A percentile compares a stretch with the other conserved stretches of the same genome.
phyloP scores from a whole-genome alignment of 2,329 filamentous ascomycete species.

The Sporothrix inflata region DNA sequence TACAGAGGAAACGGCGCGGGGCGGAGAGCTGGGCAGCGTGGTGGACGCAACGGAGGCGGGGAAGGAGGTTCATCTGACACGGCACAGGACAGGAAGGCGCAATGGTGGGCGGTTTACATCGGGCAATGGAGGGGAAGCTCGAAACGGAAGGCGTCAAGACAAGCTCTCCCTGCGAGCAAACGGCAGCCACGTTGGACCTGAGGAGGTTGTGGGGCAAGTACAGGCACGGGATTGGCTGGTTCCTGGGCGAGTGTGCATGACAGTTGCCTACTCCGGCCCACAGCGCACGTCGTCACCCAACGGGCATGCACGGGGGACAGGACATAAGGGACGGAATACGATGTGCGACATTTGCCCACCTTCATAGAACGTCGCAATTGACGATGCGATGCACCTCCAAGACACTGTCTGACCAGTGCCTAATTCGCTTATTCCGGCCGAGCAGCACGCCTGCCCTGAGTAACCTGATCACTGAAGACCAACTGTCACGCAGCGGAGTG shows the following conservation, averaged over 20 bases:
- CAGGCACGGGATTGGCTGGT: constrained; percentile 16
- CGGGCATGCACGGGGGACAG: neutral
- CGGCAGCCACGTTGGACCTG: constrained; percentile 1
- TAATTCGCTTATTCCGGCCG: constrained; percentile 9
- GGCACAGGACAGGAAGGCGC: constrained; percentile 19
- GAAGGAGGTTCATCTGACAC: constrained; percentile 28
- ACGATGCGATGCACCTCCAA: constrained; percentile 1
- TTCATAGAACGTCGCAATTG: neutral
- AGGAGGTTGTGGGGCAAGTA: neutral
- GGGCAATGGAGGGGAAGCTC: constrained; percentile 25
- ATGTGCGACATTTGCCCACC: neutral
- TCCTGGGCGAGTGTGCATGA: constrained; percentile 10
- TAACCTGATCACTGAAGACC: neutral
- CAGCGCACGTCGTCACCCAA: neutral
- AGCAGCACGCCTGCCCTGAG: constrained; percentile 11
- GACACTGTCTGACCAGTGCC: neutral
- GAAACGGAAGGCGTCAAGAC: constrained; percentile 16
- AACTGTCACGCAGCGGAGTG: constrained; percentile 18
- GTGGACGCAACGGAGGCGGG: constrained; percentile 25
- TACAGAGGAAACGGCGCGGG: constrained; percentile 5
- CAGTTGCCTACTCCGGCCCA: constrained; percentile 16
- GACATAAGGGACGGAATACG: neutral
- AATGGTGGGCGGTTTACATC: neutral
- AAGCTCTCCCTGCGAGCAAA: neutral
- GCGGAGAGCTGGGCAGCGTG: constrained; percentile 19